Conservation (phyloP, 1,139 yeast genomes). For the Sugiyamaella novakii region DNA sequence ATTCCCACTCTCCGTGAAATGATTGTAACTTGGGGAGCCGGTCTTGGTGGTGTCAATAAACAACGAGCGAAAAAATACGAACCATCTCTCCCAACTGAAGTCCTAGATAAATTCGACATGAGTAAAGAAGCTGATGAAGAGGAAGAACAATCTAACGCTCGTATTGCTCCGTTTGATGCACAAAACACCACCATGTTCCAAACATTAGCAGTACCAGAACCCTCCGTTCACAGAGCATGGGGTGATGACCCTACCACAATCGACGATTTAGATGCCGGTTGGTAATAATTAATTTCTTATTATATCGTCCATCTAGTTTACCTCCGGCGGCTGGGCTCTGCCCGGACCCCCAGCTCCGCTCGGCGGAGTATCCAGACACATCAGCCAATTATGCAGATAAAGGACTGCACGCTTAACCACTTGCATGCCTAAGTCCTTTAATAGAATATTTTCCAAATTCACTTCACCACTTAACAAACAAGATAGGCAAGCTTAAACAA, state of each 20-base stretch:
- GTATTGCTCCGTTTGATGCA: no score
- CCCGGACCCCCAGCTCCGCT: not conserved
- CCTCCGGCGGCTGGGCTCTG: conserved; percentile 3
- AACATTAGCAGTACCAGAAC: conserved; percentile 34
- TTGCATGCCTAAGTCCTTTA: not conserved
- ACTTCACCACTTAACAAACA: conserved; percentile 3
- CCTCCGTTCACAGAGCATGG: conserved; percentile 37
- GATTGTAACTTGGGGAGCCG: conserved; percentile 48
- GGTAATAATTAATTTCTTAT: conserved; percentile 13
- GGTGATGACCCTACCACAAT: conserved; percentile 36
- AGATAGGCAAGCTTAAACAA: no score
- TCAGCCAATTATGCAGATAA: conserved; percentile 6
- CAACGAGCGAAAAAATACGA: conserved; percentile 43
- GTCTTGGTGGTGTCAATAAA: conserved; percentile 43
- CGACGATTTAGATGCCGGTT: conserved; percentile 27
- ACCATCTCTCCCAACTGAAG: conserved; percentile 46
- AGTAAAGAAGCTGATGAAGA: conserved; percentile 16
- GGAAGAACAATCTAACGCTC: no score
- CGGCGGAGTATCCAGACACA: no score
- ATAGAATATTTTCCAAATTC: not conserved
- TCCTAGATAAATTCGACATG: conserved; percentile 43
- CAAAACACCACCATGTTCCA: conserved; percentile 27
- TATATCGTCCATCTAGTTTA: not conserved
- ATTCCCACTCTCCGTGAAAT: conserved; percentile 46
- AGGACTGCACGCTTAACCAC: conserved; percentile 2